A percentile compares a stretch with the other conserved stretches of the same genome.
Evolutionary conservation across 2,329 filamentous ascomycete species (phyloP).

Genomic region (Arthroderma sp.): DNA sequence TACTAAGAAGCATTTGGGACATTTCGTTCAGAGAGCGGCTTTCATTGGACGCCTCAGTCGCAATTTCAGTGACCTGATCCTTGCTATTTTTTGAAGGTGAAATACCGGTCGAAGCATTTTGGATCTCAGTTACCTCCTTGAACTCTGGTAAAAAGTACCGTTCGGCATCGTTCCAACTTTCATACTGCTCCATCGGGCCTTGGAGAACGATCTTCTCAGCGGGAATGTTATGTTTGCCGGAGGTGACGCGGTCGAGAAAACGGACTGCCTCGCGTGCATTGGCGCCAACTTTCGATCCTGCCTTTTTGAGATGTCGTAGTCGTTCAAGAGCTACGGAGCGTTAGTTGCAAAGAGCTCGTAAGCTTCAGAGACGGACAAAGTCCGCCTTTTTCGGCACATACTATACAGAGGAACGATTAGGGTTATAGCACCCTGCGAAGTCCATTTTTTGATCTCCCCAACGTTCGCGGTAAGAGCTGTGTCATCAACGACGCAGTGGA

Average conservation of each 20-base stretch:
- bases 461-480: conserved; percentile 40
- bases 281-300: conserved; percentile 34
- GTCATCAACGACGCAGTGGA: conserved; percentile 41
- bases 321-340: conserved; percentile 30
- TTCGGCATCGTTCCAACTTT: conserved; percentile 34
- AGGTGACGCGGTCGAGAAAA: conserved; percentile 38
- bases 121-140: conserved; percentile 18
- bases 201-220: conserved; percentile 34
- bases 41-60: conserved; percentile 4
- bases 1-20: conserved; percentile 36
- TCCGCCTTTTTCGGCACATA: conserved; percentile 18
- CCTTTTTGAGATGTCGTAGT: conserved; percentile 32
- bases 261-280: conserved; percentile 40
- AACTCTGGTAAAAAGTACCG: conserved; percentile 33
- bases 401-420: conserved; percentile 41
- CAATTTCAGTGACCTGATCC: not conserved
- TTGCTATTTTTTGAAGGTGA: too few relatives aligned
- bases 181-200: conserved; percentile 37
- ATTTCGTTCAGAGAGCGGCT: conserved; percentile 22
- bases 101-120: too few relatives aligned
- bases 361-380: conserved; percentile 4
- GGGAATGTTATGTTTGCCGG: conserved; percentile 31
- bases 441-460: conserved; percentile 41
- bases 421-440: conserved; percentile 35
- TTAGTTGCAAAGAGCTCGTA: conserved; percentile 4